phyloP scores from a whole-genome alignment of 345 rosid genomes.

The Barbarea vulgaris region DNA sequence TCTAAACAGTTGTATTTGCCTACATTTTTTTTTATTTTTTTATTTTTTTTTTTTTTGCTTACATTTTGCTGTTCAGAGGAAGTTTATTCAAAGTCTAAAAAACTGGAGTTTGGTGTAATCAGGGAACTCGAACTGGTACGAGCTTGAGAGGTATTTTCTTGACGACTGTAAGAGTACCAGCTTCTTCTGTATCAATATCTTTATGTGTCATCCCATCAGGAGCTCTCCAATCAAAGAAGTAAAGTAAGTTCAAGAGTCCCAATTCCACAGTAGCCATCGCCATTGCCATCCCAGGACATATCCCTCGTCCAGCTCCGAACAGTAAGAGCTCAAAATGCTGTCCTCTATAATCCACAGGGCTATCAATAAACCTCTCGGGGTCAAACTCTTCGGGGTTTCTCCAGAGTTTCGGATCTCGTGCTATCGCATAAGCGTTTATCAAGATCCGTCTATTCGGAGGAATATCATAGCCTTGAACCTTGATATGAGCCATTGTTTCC shows the following conservation, averaged over 20 bases:
- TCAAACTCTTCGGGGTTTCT: slow-evolving; percentile 46
- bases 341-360: slow-evolving; percentile 48
- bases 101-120: too few species aligned
- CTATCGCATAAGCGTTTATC: slow-evolving; percentile 55
- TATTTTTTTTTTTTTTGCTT: too few species aligned
- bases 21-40: too few species aligned
- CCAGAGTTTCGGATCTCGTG: slow-evolving; percentile 51
- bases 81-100: too few species aligned
- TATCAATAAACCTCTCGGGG: slow-evolving; percentile 52
- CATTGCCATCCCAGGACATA: slow-evolving; percentile 60
- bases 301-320: slow-evolving; percentile 61
- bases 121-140: slow-evolving; percentile 28
- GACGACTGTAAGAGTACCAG: slow-evolving; percentile 18
- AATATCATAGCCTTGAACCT: slow-evolving; percentile 50
- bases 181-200: slow-evolving; percentile 41
- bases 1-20: too few species aligned
- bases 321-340: slow-evolving; percentile 53
- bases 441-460: slow-evolving; percentile 42
- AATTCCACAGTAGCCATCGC: slow-evolving; percentile 39
- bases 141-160: slow-evolving; percentile 39
- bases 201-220: slow-evolving; percentile 39
- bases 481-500: slow-evolving; percentile 43
- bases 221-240: slow-evolving; percentile 46
- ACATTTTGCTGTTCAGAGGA: too few species aligned
- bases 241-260: slow-evolving; percentile 49